phyloP scores from a whole-genome alignment of 1,284 basidiomycete genomes.

The Malassezia vespertilionis region DNA sequence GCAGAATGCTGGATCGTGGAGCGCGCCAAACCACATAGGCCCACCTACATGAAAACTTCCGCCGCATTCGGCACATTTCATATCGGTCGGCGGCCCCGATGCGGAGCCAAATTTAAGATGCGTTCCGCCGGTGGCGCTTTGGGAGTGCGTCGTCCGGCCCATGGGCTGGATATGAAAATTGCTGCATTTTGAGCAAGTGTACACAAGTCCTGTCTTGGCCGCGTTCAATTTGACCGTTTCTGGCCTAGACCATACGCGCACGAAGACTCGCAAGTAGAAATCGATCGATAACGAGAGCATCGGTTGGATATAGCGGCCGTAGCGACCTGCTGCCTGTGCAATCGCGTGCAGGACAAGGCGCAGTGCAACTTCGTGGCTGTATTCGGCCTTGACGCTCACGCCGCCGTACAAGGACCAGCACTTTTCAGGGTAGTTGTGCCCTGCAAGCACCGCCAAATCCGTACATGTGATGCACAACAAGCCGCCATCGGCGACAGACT shows the following conservation, averaged over 20 bases:
- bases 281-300: slow-evolving; percentile 90
- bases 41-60: slow-evolving; percentile 56
- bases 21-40: slow-evolving; percentile 86
- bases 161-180: slow-evolving; percentile 31
- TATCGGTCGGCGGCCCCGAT: slow-evolving; percentile 59
- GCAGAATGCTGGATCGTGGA: slow-evolving; percentile 71
- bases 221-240: slow-evolving; percentile 73
- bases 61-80: slow-evolving; percentile 71
- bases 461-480: slow-evolving; percentile 93
- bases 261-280: slow-evolving; percentile 89
- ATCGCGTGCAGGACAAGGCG: slow-evolving; percentile 77
- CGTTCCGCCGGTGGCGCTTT: slow-evolving; percentile 22
- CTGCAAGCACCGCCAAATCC: slow-evolving; percentile 83
- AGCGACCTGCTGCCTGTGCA: slow-evolving; percentile 74
- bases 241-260: slow-evolving; percentile 64
- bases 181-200: slow-evolving; percentile 36
- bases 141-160: slow-evolving; percentile 23
- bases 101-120: slow-evolving; percentile 55
- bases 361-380: slow-evolving; percentile 58
- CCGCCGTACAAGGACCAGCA: slow-evolving; percentile 63
- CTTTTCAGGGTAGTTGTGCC: slow-evolving; percentile 84
- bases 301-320: slow-evolving; percentile 82
- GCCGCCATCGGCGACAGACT: slow-evolving; percentile 68
- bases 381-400: slow-evolving; percentile 79
- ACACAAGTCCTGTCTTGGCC: slow-evolving; percentile 33